A percentile compares a stretch with the other conserved stretches of the same genome.
These are phyloP conservation scores for Coniella vitis DNA, from an alignment of 2,329 filamentous ascomycete species.

Conservation along the genomic window DNA sequence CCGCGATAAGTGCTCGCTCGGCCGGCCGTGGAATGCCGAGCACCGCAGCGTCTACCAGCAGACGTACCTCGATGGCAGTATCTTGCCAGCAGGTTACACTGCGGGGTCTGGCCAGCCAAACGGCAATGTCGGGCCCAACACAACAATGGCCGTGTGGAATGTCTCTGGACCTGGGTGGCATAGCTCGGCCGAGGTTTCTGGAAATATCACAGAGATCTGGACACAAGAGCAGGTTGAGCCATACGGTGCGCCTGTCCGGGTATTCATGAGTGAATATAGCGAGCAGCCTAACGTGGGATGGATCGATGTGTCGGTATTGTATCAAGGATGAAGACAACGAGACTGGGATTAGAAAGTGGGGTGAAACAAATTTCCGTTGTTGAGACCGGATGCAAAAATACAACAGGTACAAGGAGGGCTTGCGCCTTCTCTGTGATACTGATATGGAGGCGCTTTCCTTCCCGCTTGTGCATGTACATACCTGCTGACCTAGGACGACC, in stretches of 20 bases:
- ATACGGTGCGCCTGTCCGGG: neutral
- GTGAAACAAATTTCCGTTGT: neutral
- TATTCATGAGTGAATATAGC: neutral
- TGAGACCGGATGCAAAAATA: too few species aligned
- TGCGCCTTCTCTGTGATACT: too few species aligned
- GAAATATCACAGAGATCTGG: neutral
- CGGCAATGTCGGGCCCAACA: neutral
- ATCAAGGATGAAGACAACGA: neutral
- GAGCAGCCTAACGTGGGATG: neutral
- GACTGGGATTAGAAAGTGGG: neutral
- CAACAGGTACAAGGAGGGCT: too few species aligned
- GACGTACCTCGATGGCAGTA: constrained; percentile 44
- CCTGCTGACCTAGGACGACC: neutral
- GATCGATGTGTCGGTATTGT: neutral
- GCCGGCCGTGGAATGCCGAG: constrained; percentile 55
- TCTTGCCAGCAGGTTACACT: constrained; percentile 48
- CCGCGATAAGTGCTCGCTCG: constrained; percentile 46
- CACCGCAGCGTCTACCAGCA: constrained; percentile 52
- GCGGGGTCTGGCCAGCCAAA: constrained; percentile 33
- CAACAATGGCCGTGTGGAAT: neutral
- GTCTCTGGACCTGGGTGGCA: neutral
- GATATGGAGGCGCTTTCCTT: too few species aligned
- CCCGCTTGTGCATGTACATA: too few species aligned
- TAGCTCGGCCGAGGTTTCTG: neutral
- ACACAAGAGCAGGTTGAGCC: neutral